Evolutionary conservation across 2,329 filamentous ascomycete genomes (phyloP).

Genomic region (Rachicladosporium sp.): DNA sequence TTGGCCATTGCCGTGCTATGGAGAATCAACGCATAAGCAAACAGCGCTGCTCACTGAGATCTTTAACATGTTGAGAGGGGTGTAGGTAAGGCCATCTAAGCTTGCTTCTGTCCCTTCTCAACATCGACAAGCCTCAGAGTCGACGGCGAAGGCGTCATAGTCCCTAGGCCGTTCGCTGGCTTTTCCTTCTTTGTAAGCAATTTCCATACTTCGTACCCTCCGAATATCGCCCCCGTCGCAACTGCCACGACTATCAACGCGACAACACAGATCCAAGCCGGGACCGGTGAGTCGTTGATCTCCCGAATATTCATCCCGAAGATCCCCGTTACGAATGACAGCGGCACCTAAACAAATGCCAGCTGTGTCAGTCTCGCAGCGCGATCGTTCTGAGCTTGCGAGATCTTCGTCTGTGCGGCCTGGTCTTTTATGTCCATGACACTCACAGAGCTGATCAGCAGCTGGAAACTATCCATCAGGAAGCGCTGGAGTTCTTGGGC

Average conservation of each 20-base stretch:
- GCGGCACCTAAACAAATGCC: conserved; percentile 13
- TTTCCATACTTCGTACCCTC: neutral
- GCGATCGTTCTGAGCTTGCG: conserved; percentile 6
- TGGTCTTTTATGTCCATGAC: neutral
- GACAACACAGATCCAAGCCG: conserved; percentile 1
- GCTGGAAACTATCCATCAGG: conserved; percentile 11
- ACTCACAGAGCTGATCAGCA: neutral
- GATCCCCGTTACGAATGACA: conserved; percentile 13
- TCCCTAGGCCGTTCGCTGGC: too few species aligned
- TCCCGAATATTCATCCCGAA: conserved; percentile 16
- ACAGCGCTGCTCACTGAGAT: too few species aligned
- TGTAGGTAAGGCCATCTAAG: too few species aligned
- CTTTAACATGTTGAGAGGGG: too few species aligned
- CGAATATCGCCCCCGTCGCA: conserved; percentile 1
- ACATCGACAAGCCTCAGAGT: too few species aligned
- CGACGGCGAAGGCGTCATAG: too few species aligned
- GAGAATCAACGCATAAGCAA: too few species aligned
- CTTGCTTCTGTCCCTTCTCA: too few species aligned
- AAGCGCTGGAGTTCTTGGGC: conserved; percentile 9
- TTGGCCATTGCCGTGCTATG: too few species aligned
- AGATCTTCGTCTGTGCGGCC: neutral
- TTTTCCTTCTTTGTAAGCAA: too few species aligned
- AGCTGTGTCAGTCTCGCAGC: conserved; percentile 9
- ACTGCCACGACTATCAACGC: neutral
- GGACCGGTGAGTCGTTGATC: conserved; percentile 7